A percentile compares a stretch with the other conserved stretches of the same genome.
Evolutionary conservation across 2,329 filamentous ascomycete species (phyloP).

Genomic region (Claviceps spartinae): DNA sequence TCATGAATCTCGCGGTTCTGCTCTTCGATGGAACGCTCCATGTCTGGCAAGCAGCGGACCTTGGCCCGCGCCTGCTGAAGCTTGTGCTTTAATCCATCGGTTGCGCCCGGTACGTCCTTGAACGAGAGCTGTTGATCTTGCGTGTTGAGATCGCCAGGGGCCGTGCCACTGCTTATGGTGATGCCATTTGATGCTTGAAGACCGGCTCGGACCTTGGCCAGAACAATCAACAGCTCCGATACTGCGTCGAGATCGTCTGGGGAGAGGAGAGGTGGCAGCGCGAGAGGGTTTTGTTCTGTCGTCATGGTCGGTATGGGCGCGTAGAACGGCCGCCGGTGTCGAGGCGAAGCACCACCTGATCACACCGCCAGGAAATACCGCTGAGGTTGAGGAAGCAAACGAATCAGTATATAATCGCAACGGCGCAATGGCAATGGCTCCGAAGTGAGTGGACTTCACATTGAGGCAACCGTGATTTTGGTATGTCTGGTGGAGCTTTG

Average conservation of each 20-base stretch:
- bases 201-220: slow-evolving; percentile 54
- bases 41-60: slow-evolving; percentile 54
- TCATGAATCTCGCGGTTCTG: slow-evolving; percentile 58
- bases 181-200: slow-evolving; percentile 27
- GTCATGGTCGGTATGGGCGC: slow-evolving; percentile 9
- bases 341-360: background rate
- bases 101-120: slow-evolving; percentile 69
- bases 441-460: too few species aligned
- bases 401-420: too few species aligned
- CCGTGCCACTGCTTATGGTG: slow-evolving; percentile 24
- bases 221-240: slow-evolving; percentile 65
- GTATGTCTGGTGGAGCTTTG: background rate
- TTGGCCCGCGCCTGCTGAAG: slow-evolving; percentile 63
- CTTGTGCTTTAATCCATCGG: slow-evolving; percentile 68
- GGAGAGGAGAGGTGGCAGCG: slow-evolving; percentile 51
- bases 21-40: slow-evolving; percentile 50
- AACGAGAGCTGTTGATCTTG: slow-evolving; percentile 29
- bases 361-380: too few species aligned
- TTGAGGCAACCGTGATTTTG: background rate
- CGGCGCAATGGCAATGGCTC: too few species aligned
- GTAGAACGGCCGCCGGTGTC: background rate
- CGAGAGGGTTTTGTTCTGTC: slow-evolving; percentile 29
- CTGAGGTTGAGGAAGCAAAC: too few species aligned
- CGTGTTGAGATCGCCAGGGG: slow-evolving; percentile 20
- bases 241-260: slow-evolving; percentile 78